These are phyloP conservation scores for Crithidia mellificae DNA, from an alignment of 208 protist species.

Conservation along the genomic window DNA sequence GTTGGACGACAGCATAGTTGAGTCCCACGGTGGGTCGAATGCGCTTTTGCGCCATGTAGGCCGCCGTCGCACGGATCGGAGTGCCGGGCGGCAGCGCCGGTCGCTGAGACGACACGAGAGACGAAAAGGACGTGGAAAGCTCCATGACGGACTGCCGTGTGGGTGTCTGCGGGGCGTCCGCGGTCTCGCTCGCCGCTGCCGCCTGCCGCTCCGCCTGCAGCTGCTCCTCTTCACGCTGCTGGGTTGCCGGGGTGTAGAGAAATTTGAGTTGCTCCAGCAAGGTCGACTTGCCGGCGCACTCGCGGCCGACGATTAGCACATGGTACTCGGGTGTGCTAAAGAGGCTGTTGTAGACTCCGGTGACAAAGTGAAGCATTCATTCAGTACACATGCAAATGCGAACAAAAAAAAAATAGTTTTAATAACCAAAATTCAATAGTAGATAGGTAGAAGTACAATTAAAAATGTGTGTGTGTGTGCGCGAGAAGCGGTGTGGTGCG, in stretches of 20 bases:
- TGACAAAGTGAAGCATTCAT: conserved; percentile 71
- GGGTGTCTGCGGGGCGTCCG: background rate
- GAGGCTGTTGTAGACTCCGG: conserved; percentile 62
- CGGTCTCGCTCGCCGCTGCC: conserved; percentile 1
- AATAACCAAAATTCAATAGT: background rate
- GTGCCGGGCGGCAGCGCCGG: conserved; percentile 24
- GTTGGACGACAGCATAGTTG: conserved; percentile 95
- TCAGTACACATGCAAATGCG: background rate
- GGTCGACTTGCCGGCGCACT: conserved; percentile 98
- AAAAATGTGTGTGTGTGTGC: background rate
- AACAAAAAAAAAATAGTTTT: background rate
- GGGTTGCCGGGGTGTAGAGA: conserved; percentile 48
- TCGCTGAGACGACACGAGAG: background rate
- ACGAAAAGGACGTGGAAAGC: conserved; percentile 64
- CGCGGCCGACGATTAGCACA: conserved; percentile 94
- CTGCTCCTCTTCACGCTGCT: conserved; percentile 13
- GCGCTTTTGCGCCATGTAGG: conserved; percentile 57
- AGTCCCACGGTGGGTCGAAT: conserved; percentile 98
- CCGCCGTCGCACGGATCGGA: conserved; percentile 23
- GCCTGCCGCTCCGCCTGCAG: conserved; percentile 6
- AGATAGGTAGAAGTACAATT: background rate
- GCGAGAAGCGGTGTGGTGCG: no score
- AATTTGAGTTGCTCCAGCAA: conserved; percentile 98
- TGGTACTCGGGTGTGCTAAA: conserved; percentile 86
- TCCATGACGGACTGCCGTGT: conserved; percentile 75